Conservation (phyloP, 2,329 filamentous ascomycete genomes). For the Aspergillus neoniger region DNA sequence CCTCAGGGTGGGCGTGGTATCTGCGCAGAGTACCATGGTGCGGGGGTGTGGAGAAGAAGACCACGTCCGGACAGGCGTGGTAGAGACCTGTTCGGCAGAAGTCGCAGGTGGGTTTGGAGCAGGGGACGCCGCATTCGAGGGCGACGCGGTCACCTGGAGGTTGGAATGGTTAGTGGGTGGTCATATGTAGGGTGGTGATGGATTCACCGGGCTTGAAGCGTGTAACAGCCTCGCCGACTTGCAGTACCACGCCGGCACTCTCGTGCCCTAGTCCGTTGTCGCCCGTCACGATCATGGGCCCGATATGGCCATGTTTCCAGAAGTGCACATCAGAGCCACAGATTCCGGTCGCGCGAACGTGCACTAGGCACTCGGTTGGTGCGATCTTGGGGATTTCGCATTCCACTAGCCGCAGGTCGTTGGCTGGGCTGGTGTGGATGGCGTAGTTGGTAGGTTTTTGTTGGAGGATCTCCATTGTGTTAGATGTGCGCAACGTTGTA, state of each 20-base stretch:
- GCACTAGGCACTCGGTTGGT: constrained; percentile 18
- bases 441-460: constrained; percentile 21
- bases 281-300: constrained; percentile 21
- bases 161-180: not conserved
- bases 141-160: constrained; percentile 21
- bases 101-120: constrained; percentile 21
- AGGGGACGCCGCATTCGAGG: constrained; percentile 23
- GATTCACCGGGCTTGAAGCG: constrained; percentile 20
- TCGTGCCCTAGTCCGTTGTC: constrained; percentile 26
- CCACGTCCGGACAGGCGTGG: constrained; percentile 22
- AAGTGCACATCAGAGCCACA: constrained; percentile 25
- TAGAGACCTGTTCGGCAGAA: constrained; percentile 23
- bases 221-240: constrained; percentile 20
- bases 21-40: constrained; percentile 22
- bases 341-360: constrained; percentile 23
- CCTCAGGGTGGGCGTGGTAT: constrained; percentile 23
- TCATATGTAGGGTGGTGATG: not conserved
- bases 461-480: constrained; percentile 18
- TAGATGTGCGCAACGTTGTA: not conserved
- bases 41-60: constrained; percentile 24
- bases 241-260: constrained; percentile 21
- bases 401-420: constrained; percentile 23
- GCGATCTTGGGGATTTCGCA: constrained; percentile 19
- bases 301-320: constrained; percentile 25
- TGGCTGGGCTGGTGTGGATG: constrained; percentile 21